Evolutionary conservation across 2,329 filamentous ascomycete genomes (phyloP).

Genomic region (Aspergillus cejpii): DNA sequence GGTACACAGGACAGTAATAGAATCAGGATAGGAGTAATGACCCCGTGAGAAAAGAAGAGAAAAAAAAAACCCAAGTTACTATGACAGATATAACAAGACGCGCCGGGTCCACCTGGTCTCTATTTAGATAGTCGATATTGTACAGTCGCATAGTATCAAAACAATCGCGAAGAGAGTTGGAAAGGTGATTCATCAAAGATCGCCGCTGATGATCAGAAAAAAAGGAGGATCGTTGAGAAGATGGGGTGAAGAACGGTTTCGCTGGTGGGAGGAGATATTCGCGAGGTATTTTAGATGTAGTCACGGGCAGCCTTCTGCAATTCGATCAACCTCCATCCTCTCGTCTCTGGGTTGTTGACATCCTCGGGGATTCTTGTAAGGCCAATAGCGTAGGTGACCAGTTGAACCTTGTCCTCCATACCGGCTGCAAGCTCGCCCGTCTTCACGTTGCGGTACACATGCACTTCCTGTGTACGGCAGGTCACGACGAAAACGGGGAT

Average conservation of each 20-base stretch:
- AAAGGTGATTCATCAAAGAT: constrained; percentile 17
- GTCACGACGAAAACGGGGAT: constrained; percentile 92
- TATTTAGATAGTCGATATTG: constrained; percentile 36
- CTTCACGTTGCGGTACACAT: constrained; percentile 92
- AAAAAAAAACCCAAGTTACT: constrained; percentile 18
- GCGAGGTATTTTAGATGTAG: constrained; percentile 55
- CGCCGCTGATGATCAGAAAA: constrained; percentile 14
- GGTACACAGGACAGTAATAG: constrained; percentile 17
- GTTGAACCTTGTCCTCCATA: constrained; percentile 98
- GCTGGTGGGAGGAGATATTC: neutral
- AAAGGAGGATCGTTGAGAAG: constrained; percentile 9
- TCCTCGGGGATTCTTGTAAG: constrained; percentile 91
- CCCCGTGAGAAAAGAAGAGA: constrained; percentile 12
- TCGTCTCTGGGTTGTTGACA: constrained; percentile 91
- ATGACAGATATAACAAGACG: constrained; percentile 26
- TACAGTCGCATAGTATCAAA: constrained; percentile 33
- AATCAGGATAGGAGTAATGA: constrained; percentile 10
- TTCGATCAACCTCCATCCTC: constrained; percentile 95
- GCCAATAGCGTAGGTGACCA: constrained; percentile 96
- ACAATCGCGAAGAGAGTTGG: constrained; percentile 23
- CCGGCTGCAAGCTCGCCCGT: constrained; percentile 82
- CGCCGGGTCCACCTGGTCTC: constrained; percentile 33
- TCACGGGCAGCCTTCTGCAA: constrained; percentile 97
- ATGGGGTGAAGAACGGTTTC: neutral
- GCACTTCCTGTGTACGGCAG: constrained; percentile 92